A percentile compares a stretch with the other conserved stretches of the same genome.
Conservation (phyloP, 2,329 filamentous ascomycete genomes). For the Pseudocercospora vitis region DNA sequence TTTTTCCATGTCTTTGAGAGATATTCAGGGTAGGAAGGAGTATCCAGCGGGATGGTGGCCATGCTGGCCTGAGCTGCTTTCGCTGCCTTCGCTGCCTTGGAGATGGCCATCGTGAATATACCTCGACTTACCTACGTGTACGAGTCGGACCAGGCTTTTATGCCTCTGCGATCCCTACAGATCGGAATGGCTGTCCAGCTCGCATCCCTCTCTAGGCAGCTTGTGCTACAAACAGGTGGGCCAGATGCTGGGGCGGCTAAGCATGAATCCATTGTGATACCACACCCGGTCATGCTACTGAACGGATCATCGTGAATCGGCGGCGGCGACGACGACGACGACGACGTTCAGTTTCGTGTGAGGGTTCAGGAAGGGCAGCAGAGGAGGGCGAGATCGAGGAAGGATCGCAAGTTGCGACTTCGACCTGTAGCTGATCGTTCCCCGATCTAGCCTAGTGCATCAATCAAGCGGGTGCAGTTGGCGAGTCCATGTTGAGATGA, state of each 20-base stretch:
- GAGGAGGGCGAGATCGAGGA: too few species aligned
- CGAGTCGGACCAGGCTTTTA: too few species aligned
- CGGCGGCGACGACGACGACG: too few species aligned
- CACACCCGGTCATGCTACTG: too few species aligned
- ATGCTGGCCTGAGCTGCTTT: too few species aligned
- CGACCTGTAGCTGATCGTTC: background rate
- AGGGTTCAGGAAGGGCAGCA: background rate
- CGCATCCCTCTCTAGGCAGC: background rate
- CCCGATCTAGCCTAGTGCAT: background rate
- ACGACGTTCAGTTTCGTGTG: too few species aligned
- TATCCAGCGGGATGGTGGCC: too few species aligned
- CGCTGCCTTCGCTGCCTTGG: background rate
- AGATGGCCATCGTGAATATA: background rate
- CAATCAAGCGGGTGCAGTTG: too few species aligned
- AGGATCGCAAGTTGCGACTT: background rate
- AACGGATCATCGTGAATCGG: too few species aligned
- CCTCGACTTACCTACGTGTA: too few species aligned
- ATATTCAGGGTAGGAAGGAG: background rate
- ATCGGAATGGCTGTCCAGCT: background rate
- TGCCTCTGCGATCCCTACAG: too few species aligned
- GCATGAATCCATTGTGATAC: background rate
- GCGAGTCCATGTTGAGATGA: background rate
- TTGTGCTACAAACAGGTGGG: background rate
- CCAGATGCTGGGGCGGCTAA: background rate
- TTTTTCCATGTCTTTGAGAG: background rate